Evolutionary conservation across 768 basidiomycete species (phyloP).

Genomic region (Trametes sanguinea): DNA sequence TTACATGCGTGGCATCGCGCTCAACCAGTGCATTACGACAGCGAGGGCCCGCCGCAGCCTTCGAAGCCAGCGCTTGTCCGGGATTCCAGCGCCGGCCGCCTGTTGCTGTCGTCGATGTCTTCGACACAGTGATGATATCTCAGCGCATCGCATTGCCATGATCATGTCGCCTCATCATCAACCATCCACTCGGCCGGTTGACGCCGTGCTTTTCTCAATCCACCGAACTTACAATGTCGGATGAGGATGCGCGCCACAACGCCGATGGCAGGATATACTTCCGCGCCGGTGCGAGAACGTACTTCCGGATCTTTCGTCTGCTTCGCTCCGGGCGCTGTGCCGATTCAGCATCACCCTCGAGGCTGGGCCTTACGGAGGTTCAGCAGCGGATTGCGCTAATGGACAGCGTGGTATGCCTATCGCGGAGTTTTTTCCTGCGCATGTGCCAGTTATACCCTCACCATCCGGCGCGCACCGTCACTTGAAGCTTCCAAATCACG

Average conservation of each 20-base stretch:
- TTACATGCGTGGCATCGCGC: too few species aligned
- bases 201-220: background rate
- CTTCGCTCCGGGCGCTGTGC: constrained; percentile 10
- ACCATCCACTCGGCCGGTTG: background rate
- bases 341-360: background rate
- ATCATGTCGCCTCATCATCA: too few species aligned
- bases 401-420: background rate
- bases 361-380: background rate
- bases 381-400: constrained; percentile 2
- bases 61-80: too few species aligned
- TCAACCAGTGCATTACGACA: too few species aligned
- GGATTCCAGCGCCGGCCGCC: too few species aligned
- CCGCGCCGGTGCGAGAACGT: background rate
- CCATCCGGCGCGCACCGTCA: constrained; percentile 10
- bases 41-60: too few species aligned
- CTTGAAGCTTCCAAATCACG: constrained; percentile 16
- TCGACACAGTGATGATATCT: background rate
- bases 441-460: constrained; percentile 1
- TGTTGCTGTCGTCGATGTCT: background rate
- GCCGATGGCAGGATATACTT: background rate
- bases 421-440: constrained; percentile 13
- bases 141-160: too few species aligned
- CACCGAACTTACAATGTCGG: background rate
- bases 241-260: constrained; percentile 1
- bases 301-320: constrained; percentile 6